Base-by-base conservation (phyloP, 148 eudicot species). In the Gaultheria prostrata region DNA sequence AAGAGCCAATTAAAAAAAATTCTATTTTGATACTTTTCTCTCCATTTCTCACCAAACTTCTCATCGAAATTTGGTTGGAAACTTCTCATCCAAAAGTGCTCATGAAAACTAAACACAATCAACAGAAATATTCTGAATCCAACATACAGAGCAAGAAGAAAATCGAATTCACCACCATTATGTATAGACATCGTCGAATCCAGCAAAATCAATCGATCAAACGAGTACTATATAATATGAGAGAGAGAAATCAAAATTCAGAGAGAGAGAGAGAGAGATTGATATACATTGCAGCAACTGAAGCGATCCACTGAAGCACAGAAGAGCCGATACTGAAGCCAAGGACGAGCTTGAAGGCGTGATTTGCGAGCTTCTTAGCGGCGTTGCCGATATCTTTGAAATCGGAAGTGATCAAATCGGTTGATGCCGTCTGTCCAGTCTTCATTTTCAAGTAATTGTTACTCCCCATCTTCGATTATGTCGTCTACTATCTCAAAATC, bases 241-340 rank as follows among this genome's bases (percentile, higher is more conserved):
- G 43, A 6, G 43, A 51, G 7, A 6, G 51, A 15, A 28, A 63
- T 12, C 74, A 70, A 69, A 15, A 70, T 32, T 15, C 6, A 30
- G 73, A 30, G 21, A 32, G 45, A 20, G 13, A 33, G 48, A 39
- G 51, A 45, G 46, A 35, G 9, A 8, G 43, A 59, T 4, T 54
- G 79, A 20, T 69, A 49, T 84, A 92, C 95, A 92, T 88, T 76
- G 95, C 95, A 49, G 93, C 87, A 75, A 70, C 0, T 26, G 93
- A 82, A 85, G 93, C 95, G 82, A 92, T 32, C 92, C 91, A 91
- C 75, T 91, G 91, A 78, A 92, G 86, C 32, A 90, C 61, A 75
- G 83, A 5, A 20, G 90, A 76, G 57, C 88, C 89, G 17, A 92
- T 69, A 4, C 93, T 87, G 69, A 84, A 43, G 30, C 91, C 85